phyloP scores from a whole-genome alignment of 768 basidiomycete species.

The Galerina sulciceps region DNA sequence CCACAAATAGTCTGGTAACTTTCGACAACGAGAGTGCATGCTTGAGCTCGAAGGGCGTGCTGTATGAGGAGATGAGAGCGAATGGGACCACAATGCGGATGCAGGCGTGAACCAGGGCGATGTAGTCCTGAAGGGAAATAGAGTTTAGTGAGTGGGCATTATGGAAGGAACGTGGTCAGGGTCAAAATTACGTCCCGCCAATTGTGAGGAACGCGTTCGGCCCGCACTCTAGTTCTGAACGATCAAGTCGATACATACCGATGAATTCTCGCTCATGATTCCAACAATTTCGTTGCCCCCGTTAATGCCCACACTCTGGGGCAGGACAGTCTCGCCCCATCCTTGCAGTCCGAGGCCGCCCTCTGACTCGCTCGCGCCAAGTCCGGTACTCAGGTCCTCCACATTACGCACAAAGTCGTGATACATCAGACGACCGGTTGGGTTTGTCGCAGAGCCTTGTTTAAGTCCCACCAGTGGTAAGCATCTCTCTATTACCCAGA shows the following conservation, averaged over 20 bases:
- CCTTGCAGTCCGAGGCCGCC: constrained; percentile 61
- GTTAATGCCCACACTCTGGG: constrained; percentile 14
- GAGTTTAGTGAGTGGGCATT: background rate
- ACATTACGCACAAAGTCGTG: constrained; percentile 56
- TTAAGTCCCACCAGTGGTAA: no score
- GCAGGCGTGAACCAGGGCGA: constrained; percentile 35
- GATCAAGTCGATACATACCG: constrained; percentile 40
- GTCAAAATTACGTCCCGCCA: background rate
- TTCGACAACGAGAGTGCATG: constrained; percentile 37
- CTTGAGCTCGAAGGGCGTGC: constrained; percentile 41
- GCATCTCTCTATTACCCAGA: no score
- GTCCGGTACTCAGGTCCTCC: constrained; percentile 58
- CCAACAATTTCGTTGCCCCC: constrained; percentile 60
- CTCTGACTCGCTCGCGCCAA: constrained; percentile 45
- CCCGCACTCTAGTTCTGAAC: background rate
- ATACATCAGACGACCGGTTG: constrained; percentile 38
- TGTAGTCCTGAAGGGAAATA: constrained; percentile 34
- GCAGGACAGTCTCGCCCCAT: constrained; percentile 55
- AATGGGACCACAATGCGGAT: constrained; percentile 35
- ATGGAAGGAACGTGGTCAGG: background rate
- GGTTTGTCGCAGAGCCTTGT: constrained; percentile 16
- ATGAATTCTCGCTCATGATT: constrained; percentile 70
- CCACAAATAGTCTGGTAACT: constrained; percentile 38
- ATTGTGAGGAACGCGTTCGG: background rate
- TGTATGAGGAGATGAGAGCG: constrained; percentile 40